A percentile compares a stretch with the other conserved stretches of the same genome.
These are phyloP conservation scores for Barbatosphaeria neglecta DNA, from an alignment of 495 filamentous ascomycete species.

Conservation along the genomic window DNA sequence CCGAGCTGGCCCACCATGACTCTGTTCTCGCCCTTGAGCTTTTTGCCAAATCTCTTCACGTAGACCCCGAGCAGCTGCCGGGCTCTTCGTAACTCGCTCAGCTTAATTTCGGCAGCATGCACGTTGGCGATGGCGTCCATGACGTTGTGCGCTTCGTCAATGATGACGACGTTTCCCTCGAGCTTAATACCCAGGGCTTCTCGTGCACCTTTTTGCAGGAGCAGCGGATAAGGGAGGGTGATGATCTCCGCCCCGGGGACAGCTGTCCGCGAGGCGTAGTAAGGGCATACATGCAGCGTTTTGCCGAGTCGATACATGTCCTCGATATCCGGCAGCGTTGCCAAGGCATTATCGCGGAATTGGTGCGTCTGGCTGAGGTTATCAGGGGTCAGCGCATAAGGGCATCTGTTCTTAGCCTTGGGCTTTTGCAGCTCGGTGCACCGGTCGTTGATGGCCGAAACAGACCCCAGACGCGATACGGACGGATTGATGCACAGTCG, in stretches of 20 bases:
- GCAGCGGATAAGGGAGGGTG: conserved; percentile 83
- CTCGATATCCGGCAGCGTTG: conserved; percentile 85
- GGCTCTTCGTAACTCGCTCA: conserved; percentile 58
- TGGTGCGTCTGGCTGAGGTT: conserved; percentile 59
- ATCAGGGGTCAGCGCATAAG: conserved; percentile 67
- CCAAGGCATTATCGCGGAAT: conserved; percentile 81
- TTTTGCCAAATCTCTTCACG: conserved; percentile 75
- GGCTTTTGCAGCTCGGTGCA: conserved; percentile 85
- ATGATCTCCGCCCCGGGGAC: conserved; percentile 85
- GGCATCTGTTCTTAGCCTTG: conserved; percentile 58
- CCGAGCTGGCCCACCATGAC: conserved; percentile 83
- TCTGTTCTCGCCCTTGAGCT: conserved; percentile 76
- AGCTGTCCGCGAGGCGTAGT: conserved; percentile 80
- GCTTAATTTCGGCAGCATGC: conserved; percentile 65
- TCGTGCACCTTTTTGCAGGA: conserved; percentile 79
- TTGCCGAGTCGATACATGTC: conserved; percentile 72
- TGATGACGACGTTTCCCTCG: conserved; percentile 78
- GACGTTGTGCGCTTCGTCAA: conserved; percentile 96
- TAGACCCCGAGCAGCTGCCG: conserved; percentile 69
- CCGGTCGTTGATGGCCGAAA: conserved; percentile 87
- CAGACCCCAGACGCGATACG: conserved; percentile 57
- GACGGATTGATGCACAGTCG: conserved; percentile 86
- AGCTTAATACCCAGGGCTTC: conserved; percentile 80
- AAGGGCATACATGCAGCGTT: conserved; percentile 76
- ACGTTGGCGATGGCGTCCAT: conserved; percentile 90